Conservation (phyloP, 805 yeast species). For the Cyberlindnera mississippiensis region DNA sequence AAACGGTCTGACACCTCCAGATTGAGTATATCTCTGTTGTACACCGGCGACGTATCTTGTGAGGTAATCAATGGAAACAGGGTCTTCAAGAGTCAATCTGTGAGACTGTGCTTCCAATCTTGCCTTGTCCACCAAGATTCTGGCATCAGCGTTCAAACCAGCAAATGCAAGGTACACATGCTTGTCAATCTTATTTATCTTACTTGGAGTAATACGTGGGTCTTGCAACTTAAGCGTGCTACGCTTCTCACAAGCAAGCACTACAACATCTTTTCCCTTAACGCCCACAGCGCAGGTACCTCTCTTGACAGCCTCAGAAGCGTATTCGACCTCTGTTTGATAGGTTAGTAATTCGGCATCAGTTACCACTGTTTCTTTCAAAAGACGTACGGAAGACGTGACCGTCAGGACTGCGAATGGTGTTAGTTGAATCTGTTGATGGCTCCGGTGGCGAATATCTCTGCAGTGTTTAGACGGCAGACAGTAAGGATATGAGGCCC, state of each 20-base stretch:
- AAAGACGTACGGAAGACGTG: slow-evolving; percentile 81
- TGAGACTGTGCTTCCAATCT: slow-evolving; percentile 96
- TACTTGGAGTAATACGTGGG: slow-evolving; percentile 92
- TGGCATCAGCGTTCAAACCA: slow-evolving; percentile 97
- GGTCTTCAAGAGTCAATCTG: slow-evolving; percentile 88
- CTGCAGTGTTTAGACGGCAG: too few relatives aligned
- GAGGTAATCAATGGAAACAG: slow-evolving; percentile 86
- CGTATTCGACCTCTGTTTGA: slow-evolving; percentile 84
- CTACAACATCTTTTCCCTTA: slow-evolving; percentile 84
- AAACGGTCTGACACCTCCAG: slow-evolving; percentile 98
- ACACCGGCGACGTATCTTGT: slow-evolving; percentile 97
- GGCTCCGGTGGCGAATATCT: neutral
- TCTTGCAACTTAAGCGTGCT: slow-evolving; percentile 94
- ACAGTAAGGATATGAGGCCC: neutral
- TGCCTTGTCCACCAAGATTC: slow-evolving; percentile 91
- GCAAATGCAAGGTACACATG: slow-evolving; percentile 94
- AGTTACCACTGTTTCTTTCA: neutral
- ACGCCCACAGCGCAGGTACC: slow-evolving; percentile 99
- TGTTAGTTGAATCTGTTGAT: neutral
- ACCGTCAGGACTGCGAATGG: slow-evolving; percentile 78
- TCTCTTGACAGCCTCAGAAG: slow-evolving; percentile 94
- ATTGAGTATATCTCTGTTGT: slow-evolving; percentile 94
- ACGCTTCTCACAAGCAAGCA: slow-evolving; percentile 94
- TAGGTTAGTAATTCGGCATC: slow-evolving; percentile 5
- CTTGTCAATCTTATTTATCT: slow-evolving; percentile 85